Conservation (phyloP, 139 green algal genomes). For the Micromonas pusilla region DNA sequence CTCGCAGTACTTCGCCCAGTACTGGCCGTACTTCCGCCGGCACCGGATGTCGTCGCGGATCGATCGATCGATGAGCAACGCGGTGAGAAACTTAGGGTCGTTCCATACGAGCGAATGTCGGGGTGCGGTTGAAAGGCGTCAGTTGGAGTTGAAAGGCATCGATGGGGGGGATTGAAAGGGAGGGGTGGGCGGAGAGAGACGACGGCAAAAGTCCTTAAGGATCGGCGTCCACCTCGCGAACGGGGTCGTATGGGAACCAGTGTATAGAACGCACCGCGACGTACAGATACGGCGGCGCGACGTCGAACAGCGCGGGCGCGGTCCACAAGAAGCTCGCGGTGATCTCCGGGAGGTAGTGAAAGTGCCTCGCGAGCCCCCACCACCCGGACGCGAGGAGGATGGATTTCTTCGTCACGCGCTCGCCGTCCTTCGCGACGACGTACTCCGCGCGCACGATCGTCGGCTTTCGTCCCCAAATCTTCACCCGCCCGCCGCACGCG, state of each 20-base stretch:
- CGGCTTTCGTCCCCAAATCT: constrained; percentile 49
- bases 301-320: constrained; percentile 44
- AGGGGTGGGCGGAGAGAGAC: too few species aligned
- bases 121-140: too few species aligned
- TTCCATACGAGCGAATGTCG: too few species aligned
- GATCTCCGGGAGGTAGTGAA: constrained; percentile 76
- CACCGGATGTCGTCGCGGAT: constrained; percentile 59
- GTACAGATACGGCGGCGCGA: constrained; percentile 59
- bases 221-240: too few species aligned
- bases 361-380: constrained; percentile 66
- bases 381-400: constrained; percentile 56
- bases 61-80: constrained; percentile 54
- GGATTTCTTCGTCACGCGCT: constrained; percentile 46
- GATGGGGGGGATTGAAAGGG: too few species aligned
- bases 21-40: constrained; percentile 56
- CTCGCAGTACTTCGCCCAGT: constrained; percentile 56
- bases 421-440: constrained; percentile 36
- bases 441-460: constrained; percentile 49
- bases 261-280: too few species aligned
- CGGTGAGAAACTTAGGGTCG: constrained; percentile 59
- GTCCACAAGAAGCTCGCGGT: constrained; percentile 61
- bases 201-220: too few species aligned
- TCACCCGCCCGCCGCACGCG: constrained; percentile 39
- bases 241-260: too few species aligned
- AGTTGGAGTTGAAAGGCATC: too few species aligned